These are phyloP conservation scores for Diutina ranongensis DNA, from an alignment of 1,139 yeast genomes.

Conservation along the genomic window DNA sequence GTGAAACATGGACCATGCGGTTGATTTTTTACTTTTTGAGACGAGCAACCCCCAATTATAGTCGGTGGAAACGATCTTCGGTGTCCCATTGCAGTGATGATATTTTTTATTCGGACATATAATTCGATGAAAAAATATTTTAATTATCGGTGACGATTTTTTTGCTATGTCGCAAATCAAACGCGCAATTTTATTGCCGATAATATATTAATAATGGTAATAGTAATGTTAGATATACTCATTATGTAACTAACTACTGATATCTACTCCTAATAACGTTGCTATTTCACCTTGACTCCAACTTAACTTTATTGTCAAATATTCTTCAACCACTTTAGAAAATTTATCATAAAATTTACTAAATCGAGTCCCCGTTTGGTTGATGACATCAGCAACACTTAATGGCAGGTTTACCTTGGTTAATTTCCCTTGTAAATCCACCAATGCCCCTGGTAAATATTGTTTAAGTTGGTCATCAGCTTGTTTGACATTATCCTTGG, in stretches of 20 bases:
- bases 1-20: too few relatives aligned
- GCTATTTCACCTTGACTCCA: slow-evolving; percentile 54
- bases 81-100: too few relatives aligned
- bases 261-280: slow-evolving; percentile 56
- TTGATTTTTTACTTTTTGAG: too few relatives aligned
- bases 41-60: too few relatives aligned
- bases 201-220: too few relatives aligned
- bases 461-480: slow-evolving; percentile 34
- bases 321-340: slow-evolving; percentile 24
- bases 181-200: neutral
- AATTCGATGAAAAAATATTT: too few relatives aligned
- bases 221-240: too few relatives aligned
- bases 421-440: slow-evolving; percentile 48
- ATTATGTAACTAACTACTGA: too few relatives aligned
- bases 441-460: slow-evolving; percentile 47
- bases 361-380: slow-evolving; percentile 36
- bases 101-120: too few relatives aligned
- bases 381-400: slow-evolving; percentile 43
- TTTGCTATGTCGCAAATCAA: neutral
- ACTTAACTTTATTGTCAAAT: slow-evolving; percentile 23
- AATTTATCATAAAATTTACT: slow-evolving; percentile 44
- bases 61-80: neutral
- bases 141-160: too few relatives aligned
- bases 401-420: slow-evolving; percentile 53
- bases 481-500: slow-evolving; percentile 23